Evolutionary conservation across 2,329 filamentous ascomycete genomes (phyloP), one percentile per base, ranked within the genome.

Genomic region (Fonsecaea multimorphosa): DNA sequence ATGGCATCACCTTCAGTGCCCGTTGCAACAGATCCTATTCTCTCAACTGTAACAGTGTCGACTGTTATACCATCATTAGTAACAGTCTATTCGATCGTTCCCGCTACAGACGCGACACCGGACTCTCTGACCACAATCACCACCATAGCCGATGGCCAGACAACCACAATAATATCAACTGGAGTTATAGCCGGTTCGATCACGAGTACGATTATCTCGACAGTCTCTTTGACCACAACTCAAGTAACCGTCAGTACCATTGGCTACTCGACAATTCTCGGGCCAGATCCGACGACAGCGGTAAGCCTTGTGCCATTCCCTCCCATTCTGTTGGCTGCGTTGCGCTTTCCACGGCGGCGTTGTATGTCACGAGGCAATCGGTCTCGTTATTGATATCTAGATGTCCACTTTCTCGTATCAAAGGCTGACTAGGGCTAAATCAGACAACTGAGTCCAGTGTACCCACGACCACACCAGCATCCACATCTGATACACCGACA

Each of bases 151-250:
- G 52, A 67, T 56, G 64, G 64, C 49, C 31, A 24, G 27, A 31
- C 36, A 27, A 61, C 58, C 22, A 62, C 51, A 19, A 3, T 67
- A 14, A 56, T 59, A n/a, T 56, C 65, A 14, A n/a, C 54, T 27
- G 60, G 12, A 22, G 56, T 38, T 1, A 40, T 61, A 19, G 60
- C 59, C 11, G 62, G 58, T 19, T 67, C 64, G 7, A 53, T 58
- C 12, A 68, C 67, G 2, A 65, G 52, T 38, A 69, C 67, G 8
- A 67, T 69, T 22, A 58, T 69, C 14, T 69, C 67, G 6, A 69
- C 67, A 27, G 53, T 69, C 16, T 60, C 54, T 44, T 24, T 68
- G 32, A 63, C 59, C 1, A 61, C 67, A 32, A 61, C 16, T 52
- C 27, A 65, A 56, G 62, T 65, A 4, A 44, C 67, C n/a, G 56